phyloP scores from a whole-genome alignment of 495 filamentous ascomycete species.

The Penicillium fimorum region DNA sequence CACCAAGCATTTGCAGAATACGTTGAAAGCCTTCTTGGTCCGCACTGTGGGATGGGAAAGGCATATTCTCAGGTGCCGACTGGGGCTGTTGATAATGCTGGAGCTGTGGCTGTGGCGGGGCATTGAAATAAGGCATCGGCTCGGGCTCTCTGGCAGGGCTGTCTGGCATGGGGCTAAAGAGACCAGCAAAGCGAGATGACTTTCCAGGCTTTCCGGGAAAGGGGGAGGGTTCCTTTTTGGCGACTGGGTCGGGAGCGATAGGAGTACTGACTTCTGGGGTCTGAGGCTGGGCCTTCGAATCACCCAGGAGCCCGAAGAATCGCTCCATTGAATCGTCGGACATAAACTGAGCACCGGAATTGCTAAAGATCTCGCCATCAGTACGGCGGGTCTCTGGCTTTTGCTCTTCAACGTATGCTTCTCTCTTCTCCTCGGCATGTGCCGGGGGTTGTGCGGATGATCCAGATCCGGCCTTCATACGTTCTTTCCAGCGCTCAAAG shows the following conservation, averaged over 20 bases:
- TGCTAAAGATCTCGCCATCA: slow-evolving; percentile 41
- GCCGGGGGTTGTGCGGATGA: slow-evolving; percentile 23
- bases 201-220: slow-evolving; percentile 43
- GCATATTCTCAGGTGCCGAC: slow-evolving; percentile 15
- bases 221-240: slow-evolving; percentile 26
- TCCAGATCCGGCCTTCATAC: slow-evolving; percentile 70
- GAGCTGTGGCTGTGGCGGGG: slow-evolving; percentile 10
- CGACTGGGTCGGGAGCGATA: slow-evolving; percentile 27
- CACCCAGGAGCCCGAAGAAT: slow-evolving; percentile 72
- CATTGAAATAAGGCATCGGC: slow-evolving; percentile 26
- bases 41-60: slow-evolving; percentile 54
- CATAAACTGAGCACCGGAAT: slow-evolving; percentile 37
- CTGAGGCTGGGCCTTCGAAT: slow-evolving; percentile 34
- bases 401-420: slow-evolving; percentile 33
- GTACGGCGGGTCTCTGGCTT: slow-evolving; percentile 36
- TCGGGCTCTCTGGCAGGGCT: slow-evolving; percentile 54
- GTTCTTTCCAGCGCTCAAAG: slow-evolving; percentile 93
- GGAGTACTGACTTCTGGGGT: slow-evolving; percentile 27
- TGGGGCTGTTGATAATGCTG: slow-evolving; percentile 1
- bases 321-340: slow-evolving; percentile 70
- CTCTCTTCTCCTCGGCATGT: slow-evolving; percentile 49
- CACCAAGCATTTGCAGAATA: slow-evolving; percentile 78
- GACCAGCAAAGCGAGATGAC: slow-evolving; percentile 78
- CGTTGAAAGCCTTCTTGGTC: slow-evolving; percentile 90
- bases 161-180: slow-evolving; percentile 70